Conservation (phyloP, 2,329 filamentous ascomycete species). For the Incumbomyces delicatus region DNA sequence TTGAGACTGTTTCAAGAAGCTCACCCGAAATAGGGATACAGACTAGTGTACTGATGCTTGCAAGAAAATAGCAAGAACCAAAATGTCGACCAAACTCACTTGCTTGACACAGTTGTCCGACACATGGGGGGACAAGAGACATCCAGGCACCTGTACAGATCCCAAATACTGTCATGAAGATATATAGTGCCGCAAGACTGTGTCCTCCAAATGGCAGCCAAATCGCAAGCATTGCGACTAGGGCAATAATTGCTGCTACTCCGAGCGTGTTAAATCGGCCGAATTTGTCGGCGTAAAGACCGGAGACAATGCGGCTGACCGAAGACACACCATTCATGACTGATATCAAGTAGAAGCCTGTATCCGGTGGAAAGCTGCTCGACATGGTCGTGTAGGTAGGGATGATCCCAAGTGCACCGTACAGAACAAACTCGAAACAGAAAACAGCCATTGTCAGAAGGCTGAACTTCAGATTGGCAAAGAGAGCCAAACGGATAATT, state of each 20-base stretch:
- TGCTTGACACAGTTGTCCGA: slow-evolving; percentile 38
- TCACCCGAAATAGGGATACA: slow-evolving; percentile 39
- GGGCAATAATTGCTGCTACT: slow-evolving; percentile 26
- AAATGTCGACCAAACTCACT: slow-evolving; percentile 41
- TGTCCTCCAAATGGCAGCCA: slow-evolving; percentile 38
- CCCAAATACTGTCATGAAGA: slow-evolving; percentile 38
- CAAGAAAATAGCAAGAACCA: slow-evolving; percentile 40
- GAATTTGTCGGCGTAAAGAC: slow-evolving; percentile 33
- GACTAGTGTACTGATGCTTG: slow-evolving; percentile 37
- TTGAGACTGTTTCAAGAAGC: slow-evolving; percentile 37
- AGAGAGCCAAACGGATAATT: slow-evolving; percentile 33
- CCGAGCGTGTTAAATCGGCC: slow-evolving; percentile 40
- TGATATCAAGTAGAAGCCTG: slow-evolving; percentile 37
- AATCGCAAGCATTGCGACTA: slow-evolving; percentile 33
- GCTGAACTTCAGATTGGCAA: slow-evolving; percentile 32
- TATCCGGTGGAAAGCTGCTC: slow-evolving; percentile 21
- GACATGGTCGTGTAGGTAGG: slow-evolving; percentile 38
- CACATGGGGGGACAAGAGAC: slow-evolving; percentile 34
- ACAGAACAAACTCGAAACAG: slow-evolving; percentile 40
- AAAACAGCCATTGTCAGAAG: slow-evolving; percentile 37
- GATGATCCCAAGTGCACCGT: slow-evolving; percentile 38
- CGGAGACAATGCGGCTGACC: slow-evolving; percentile 36
- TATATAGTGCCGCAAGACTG: slow-evolving; percentile 32
- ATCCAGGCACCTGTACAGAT: slow-evolving; percentile 41
- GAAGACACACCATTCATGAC: slow-evolving; percentile 36